Conservation (phyloP, 1,139 yeast species). For the Yamadazyma diddensiae region DNA sequence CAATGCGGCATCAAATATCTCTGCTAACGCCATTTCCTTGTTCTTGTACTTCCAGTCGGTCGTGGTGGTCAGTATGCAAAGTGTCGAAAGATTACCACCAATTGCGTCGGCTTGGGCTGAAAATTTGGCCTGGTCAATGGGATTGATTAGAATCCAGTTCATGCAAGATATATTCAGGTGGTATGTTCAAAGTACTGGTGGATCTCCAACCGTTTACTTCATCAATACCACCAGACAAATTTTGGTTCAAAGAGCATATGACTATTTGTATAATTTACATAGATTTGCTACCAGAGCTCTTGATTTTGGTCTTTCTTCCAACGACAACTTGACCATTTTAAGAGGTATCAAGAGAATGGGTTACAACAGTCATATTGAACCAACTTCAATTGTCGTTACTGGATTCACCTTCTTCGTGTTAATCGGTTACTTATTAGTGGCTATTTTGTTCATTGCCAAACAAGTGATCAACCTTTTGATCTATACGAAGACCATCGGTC, state of each 20-base stretch:
- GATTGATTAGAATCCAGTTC: slow-evolving; percentile 61
- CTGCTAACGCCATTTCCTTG: slow-evolving; percentile 72
- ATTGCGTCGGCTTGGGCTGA: slow-evolving; percentile 81
- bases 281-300: slow-evolving; percentile 26
- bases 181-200: slow-evolving; percentile 81
- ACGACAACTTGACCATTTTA: slow-evolving; percentile 52
- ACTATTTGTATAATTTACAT: slow-evolving; percentile 24
- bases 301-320: slow-evolving; percentile 33
- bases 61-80: slow-evolving; percentile 68
- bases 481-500: slow-evolving; percentile 43
- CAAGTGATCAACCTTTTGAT: slow-evolving; percentile 46
- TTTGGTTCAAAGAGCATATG: slow-evolving; percentile 62
- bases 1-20: slow-evolving; percentile 72
- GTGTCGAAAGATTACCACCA: slow-evolving; percentile 73
- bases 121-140: slow-evolving; percentile 85
- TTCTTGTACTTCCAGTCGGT: slow-evolving; percentile 77
- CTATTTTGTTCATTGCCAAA: slow-evolving; percentile 51
- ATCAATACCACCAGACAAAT: slow-evolving; percentile 57
- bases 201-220: slow-evolving; percentile 60
- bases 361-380: slow-evolving; percentile 63
- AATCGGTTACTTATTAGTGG: slow-evolving; percentile 53
- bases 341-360: slow-evolving; percentile 79
- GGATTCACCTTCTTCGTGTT: slow-evolving; percentile 73
- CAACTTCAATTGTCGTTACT: slow-evolving; percentile 69
- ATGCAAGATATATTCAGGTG: slow-evolving; percentile 79